Percentiles rank a stretch among this genome's conserved stretches.
Evolutionary conservation across 1,284 basidiomycete genomes (phyloP).

Genomic region (Ganoderma leucocontextum): DNA sequence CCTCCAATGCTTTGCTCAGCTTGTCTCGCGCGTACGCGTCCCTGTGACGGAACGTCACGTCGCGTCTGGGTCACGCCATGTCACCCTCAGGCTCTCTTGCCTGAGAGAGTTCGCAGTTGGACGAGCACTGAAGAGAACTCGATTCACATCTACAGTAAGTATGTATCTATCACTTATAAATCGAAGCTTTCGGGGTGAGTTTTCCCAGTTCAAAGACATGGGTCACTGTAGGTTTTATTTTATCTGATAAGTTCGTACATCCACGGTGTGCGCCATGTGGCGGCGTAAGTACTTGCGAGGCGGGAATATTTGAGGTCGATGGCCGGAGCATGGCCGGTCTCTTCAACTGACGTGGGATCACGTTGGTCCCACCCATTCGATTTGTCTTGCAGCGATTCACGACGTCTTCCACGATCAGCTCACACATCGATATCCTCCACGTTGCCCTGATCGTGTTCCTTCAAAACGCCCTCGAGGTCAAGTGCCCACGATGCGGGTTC

Average conservation of each 20-base stretch:
- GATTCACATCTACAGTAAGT: too few relatives aligned
- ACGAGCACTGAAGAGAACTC: too few relatives aligned
- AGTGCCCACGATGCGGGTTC: constrained; percentile 45
- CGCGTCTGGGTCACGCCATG: constrained; percentile 15
- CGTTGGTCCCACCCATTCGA: constrained; percentile 1
- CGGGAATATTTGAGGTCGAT: neutral
- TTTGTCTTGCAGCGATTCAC: neutral
- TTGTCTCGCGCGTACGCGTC: constrained; percentile 32
- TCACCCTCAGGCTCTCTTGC: neutral
- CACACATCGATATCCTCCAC: constrained; percentile 25
- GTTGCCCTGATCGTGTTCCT: constrained; percentile 13
- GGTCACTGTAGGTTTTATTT: too few relatives aligned
- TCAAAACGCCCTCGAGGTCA: constrained; percentile 5
- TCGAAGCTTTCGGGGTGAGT: too few relatives aligned
- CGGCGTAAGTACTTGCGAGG: neutral
- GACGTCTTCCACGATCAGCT: constrained; percentile 25
- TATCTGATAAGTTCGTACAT: too few relatives aligned
- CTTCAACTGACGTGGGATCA: neutral
- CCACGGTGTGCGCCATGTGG: neutral
- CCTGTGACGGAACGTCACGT: constrained; percentile 25
- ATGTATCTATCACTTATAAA: too few relatives aligned
- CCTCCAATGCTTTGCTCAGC: constrained; percentile 17
- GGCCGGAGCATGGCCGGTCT: neutral
- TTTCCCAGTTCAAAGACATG: too few relatives aligned
- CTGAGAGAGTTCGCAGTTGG: too few relatives aligned